Evolutionary conservation across 257 asterid species (phyloP).

Genomic region (Perilla frutescens): DNA sequence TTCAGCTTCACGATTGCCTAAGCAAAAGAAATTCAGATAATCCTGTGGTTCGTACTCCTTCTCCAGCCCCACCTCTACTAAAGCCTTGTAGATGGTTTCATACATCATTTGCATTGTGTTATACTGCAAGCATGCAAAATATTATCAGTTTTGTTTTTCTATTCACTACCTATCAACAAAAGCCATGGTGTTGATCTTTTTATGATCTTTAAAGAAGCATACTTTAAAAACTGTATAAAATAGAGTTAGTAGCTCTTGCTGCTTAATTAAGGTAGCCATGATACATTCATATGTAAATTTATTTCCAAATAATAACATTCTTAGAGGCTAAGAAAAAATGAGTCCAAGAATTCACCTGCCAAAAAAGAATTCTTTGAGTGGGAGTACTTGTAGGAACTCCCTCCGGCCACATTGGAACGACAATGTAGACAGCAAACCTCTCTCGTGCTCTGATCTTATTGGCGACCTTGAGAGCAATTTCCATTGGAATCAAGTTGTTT

Average conservation of each 20-base stretch:
- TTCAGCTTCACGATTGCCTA: constrained; percentile 79
- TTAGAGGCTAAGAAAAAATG: background rate
- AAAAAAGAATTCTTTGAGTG: constrained; percentile 85
- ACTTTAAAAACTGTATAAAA: background rate
- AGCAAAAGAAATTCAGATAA: constrained; percentile 85
- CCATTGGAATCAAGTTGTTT: constrained; percentile 92
- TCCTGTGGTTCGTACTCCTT: constrained; percentile 78
- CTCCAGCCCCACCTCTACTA: constrained; percentile 76
- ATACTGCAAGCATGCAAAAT: constrained; percentile 52
- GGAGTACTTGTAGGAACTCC: constrained; percentile 85
- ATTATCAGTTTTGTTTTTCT: background rate
- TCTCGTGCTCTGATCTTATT: constrained; percentile 75
- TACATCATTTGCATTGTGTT: constrained; percentile 99
- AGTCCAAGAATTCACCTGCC: constrained; percentile 65
- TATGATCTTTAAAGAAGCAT: background rate
- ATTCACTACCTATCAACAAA: background rate
- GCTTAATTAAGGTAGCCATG: background rate
- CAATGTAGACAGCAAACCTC: constrained; percentile 80
- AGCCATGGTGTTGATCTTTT: background rate
- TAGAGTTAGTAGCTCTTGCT: background rate
- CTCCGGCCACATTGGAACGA: constrained; percentile 98
- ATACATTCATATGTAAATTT: background rate
- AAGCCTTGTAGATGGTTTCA: constrained; percentile 74
- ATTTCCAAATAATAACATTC: background rate
- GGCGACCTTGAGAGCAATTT: constrained; percentile 87